Conservation (phyloP, 2,329 filamentous ascomycete genomes). For the Paraconiothyrium brasiliense region DNA sequence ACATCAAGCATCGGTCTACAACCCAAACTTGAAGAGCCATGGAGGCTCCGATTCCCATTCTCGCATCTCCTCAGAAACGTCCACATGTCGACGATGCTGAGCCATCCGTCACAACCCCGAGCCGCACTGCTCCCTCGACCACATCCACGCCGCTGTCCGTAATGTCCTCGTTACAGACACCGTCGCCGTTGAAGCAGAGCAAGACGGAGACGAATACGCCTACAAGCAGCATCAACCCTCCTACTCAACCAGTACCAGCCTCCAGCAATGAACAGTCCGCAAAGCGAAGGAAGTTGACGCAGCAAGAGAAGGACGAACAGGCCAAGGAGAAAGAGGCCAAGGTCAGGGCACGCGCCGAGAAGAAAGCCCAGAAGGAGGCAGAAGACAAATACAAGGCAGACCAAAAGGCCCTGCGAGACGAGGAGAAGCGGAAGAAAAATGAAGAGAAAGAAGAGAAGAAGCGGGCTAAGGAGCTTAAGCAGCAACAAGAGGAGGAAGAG, state of each 20-base stretch:
- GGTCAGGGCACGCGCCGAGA: conserved; percentile 44
- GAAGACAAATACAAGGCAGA: conserved; percentile 49
- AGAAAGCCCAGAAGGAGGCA: conserved; percentile 46
- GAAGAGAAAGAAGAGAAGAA: conserved; percentile 51
- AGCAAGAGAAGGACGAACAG: conserved; percentile 54
- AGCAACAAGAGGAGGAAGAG: conserved; percentile 52
- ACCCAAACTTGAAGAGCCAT: conserved; percentile 26
- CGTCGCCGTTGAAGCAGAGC: conserved; percentile 37
- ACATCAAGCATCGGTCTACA: neutral
- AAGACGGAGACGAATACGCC: conserved; percentile 24
- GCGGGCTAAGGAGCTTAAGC: conserved; percentile 55
- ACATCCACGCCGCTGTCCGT: conserved; percentile 43
- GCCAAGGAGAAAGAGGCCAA: conserved; percentile 51
- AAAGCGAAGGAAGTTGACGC: conserved; percentile 56
- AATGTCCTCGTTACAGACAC: conserved; percentile 43
- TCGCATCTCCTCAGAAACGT: conserved; percentile 43
- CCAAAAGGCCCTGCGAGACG: conserved; percentile 50
- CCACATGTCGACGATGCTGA: conserved; percentile 41
- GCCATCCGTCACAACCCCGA: conserved; percentile 39
- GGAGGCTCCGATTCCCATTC: conserved; percentile 35
- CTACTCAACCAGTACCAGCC: conserved; percentile 21
- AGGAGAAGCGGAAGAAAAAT: conserved; percentile 58
- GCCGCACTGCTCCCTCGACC: conserved; percentile 36
- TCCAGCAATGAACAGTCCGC: conserved; percentile 41
- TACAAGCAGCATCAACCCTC: conserved; percentile 20